Evolutionary conservation across 2,329 filamentous ascomycete species (phyloP).

Genomic region (Mycosphaerella sp.): DNA sequence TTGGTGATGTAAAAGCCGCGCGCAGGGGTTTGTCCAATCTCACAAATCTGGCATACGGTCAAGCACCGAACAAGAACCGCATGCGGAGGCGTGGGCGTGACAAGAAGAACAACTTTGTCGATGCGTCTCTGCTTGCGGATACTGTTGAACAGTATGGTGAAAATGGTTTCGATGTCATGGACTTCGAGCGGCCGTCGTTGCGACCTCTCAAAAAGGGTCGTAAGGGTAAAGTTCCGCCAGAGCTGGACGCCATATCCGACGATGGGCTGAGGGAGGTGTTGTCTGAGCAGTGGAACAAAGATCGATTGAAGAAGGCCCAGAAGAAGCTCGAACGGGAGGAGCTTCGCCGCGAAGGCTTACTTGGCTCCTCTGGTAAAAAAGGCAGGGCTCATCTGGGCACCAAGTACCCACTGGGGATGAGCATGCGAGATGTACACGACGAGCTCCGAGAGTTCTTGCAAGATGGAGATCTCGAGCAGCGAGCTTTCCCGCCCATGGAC

Average conservation of each 20-base stretch:
- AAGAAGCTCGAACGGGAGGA: constrained; percentile 46
- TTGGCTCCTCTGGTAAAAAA: constrained; percentile 33
- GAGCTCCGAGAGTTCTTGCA: constrained; percentile 68
- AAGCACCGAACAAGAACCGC: constrained; percentile 19
- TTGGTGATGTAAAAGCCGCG: constrained; percentile 30
- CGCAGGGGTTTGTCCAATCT: constrained; percentile 28
- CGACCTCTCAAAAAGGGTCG: constrained; percentile 59
- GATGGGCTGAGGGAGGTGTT: constrained; percentile 39
- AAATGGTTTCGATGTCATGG: constrained; percentile 76
- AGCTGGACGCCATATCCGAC: constrained; percentile 39
- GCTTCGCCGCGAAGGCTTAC: constrained; percentile 39
- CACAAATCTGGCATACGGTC: constrained; percentile 19
- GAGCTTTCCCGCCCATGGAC: constrained; percentile 77
- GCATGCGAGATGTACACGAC: constrained; percentile 60
- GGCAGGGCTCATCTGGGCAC: constrained; percentile 49
- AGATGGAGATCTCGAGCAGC: constrained; percentile 55
- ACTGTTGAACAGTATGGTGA: constrained; percentile 58
- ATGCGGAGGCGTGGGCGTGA: constrained; percentile 19
- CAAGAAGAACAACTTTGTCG: constrained; percentile 42
- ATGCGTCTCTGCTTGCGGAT: constrained; percentile 52
- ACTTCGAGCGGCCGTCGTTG: constrained; percentile 66
- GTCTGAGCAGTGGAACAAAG: constrained; percentile 38
- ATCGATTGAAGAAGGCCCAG: constrained; percentile 41
- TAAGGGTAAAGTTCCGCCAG: constrained; percentile 39
- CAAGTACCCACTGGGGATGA: constrained; percentile 69